These are phyloP conservation scores for Pinus albicaulis DNA, from an alignment of 75 land plant genomes.

Conservation along the genomic window DNA sequence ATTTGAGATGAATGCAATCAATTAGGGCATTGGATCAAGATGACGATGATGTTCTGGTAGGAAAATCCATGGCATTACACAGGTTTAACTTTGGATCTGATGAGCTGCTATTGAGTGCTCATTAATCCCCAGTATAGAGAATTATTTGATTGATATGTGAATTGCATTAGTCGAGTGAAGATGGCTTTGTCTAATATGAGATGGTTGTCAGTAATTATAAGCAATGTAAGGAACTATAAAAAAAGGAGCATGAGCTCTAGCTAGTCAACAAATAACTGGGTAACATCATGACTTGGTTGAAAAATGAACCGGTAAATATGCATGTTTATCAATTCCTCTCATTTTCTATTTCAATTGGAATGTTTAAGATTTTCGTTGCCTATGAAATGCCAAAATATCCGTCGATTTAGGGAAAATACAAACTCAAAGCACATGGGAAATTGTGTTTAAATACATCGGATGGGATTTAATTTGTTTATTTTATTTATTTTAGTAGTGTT, in stretches of 20 bases:
- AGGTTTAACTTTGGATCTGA: too few relatives aligned
- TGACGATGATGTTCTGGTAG: too few relatives aligned
- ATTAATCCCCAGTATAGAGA: too few relatives aligned
- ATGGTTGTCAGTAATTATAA: slow-evolving; percentile 97
- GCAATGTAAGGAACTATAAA: slow-evolving; percentile 94
- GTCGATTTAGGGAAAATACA: background rate
- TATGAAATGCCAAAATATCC: background rate
- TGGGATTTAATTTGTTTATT: background rate
- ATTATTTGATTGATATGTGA: slow-evolving; percentile 3
- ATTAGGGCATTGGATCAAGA: too few relatives aligned
- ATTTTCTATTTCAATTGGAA: background rate
- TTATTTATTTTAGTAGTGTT: background rate
- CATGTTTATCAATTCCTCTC: background rate
- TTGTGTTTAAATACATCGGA: too few relatives aligned
- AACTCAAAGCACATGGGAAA: background rate
- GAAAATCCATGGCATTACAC: too few relatives aligned
- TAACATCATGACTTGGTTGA: slow-evolving; percentile 82
- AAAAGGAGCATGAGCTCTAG: slow-evolving; percentile 92
- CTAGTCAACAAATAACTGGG: slow-evolving; percentile 98
- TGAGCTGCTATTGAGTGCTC: too few relatives aligned
- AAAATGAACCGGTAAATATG: slow-evolving; percentile 62
- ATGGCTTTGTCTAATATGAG: slow-evolving; percentile 98
- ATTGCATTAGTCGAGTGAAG: slow-evolving; percentile 22
- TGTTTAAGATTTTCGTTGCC: background rate
- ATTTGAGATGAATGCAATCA: too few relatives aligned